Percentiles rank a stretch among this genome's conserved stretches.
Conservation (phyloP, 495 filamentous ascomycete species). For the Podospora comata region DNA sequence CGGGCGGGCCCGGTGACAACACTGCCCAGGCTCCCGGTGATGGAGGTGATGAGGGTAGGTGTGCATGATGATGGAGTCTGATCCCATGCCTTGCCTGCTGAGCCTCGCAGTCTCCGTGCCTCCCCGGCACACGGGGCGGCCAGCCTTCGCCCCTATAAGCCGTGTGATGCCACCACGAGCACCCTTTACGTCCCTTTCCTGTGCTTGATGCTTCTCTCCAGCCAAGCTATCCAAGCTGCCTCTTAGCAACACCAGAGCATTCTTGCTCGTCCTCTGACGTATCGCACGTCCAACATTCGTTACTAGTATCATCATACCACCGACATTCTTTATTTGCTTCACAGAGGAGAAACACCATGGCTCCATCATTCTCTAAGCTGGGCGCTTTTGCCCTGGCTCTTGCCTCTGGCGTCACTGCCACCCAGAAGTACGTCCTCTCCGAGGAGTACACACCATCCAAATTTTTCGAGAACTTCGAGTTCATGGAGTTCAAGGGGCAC, state of each 20-base stretch:
- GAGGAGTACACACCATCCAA: conserved; percentile 47
- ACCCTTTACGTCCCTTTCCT: conserved; percentile 17
- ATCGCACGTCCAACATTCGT: conserved; percentile 43
- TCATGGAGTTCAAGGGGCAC: conserved; percentile 33
- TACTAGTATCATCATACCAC: conserved; percentile 18
- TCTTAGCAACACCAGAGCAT: conserved; percentile 34
- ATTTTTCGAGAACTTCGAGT: conserved; percentile 54
- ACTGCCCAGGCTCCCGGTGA: background rate
- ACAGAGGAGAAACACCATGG: conserved; percentile 33
- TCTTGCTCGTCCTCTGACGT: conserved; percentile 47
- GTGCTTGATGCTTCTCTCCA: conserved; percentile 18
- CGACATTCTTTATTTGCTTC: conserved; percentile 23
- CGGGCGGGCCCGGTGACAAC: background rate
- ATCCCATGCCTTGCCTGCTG: background rate
- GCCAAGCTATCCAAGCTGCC: conserved; percentile 25
- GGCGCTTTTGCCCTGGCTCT: conserved; percentile 40
- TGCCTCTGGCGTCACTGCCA: conserved; percentile 32
- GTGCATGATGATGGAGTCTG: conserved; percentile 1
- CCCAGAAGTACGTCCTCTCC: conserved; percentile 38
- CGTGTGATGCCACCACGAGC: conserved; percentile 8
- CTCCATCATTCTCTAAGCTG: conserved; percentile 42
- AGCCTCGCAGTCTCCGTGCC: conserved; percentile 5
- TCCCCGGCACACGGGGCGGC: background rate
- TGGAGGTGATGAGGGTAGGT: background rate
- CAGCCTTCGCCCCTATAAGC: conserved; percentile 5